Base-by-base conservation (phyloP, 345 rosid species). In the Sonneratia alba region DNA sequence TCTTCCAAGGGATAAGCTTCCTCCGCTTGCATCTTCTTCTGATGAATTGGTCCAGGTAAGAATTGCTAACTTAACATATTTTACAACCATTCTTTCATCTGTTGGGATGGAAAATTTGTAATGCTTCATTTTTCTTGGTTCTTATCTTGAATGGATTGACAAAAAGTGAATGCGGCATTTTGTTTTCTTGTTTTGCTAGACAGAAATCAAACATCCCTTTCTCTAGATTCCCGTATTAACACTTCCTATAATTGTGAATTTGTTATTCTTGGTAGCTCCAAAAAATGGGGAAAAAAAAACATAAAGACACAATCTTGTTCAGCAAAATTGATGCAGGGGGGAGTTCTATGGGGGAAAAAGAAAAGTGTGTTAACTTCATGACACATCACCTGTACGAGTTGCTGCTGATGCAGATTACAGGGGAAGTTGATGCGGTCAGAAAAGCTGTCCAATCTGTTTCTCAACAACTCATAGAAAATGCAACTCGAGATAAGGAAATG, bases 1-100 rank as follows among this genome's bases (percentile, higher is more conserved):
- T 75, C 85, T 88, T 78, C 86, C 91, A 0, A 81, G 85, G 81
- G 91, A 90, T 79, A 83, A 87, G 74, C 85, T 83, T 72, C 93
- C 93, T 67, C 10, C 13, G 0, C 84, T 85, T 81, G 85, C 85
- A 69, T 83, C 82, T 64, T 75, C 81, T 71, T 76, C 81, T 36
- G 89, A 90, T 80, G 90, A 87, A 66, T 70, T 90, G 56, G 87
- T 87, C 75, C 91, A 85, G 91, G 96, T 88, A 76, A 61, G 34
- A 38, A 18, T 70, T 16, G 18, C 47, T 55, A 56, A 15, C 40
- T 22, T 73, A 34, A 34, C 4, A 57, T 13, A 22, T 8, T 12
- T 38, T 63, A 32, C 14, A 10, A 32, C 48, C 42, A 42, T 59
- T 38, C 43, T 55, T 14, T 65, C 32, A 24, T 57, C 59, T 57